Evolutionary conservation across 2,329 filamentous ascomycete genomes (phyloP).

Genomic region (Ceratocystis eucalypticola): DNA sequence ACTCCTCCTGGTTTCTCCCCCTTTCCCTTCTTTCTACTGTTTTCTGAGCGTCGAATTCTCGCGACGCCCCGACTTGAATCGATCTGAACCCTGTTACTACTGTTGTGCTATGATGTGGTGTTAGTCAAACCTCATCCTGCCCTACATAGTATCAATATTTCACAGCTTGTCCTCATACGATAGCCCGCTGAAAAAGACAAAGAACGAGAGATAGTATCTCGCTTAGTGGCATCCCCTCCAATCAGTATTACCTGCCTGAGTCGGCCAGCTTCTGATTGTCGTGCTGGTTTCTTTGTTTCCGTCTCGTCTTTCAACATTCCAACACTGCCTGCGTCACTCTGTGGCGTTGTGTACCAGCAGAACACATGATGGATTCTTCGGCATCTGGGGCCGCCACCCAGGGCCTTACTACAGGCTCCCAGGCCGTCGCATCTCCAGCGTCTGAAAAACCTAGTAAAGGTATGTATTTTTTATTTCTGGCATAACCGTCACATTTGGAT

Average conservation of each 20-base stretch:
- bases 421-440: slow-evolving; percentile 5
- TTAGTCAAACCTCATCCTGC: neutral
- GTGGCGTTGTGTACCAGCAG: neutral
- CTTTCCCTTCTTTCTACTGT: neutral
- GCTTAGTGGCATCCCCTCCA: neutral
- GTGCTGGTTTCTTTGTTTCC: neutral
- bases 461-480: slow-evolving; percentile 5
- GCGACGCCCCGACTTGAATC: neutral
- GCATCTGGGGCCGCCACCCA: neutral
- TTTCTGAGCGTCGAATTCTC: neutral
- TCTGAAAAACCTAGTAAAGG: slow-evolving; percentile 18
- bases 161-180: neutral
- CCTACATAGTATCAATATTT: neutral
- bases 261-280: neutral
- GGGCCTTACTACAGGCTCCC: slow-evolving; percentile 11
- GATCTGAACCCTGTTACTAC: neutral
- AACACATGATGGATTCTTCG: neutral
- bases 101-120: slow-evolving; percentile 2
- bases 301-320: neutral
- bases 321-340: neutral
- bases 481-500: neutral
- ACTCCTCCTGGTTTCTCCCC: neutral
- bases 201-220: neutral
- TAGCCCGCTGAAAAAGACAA: neutral
- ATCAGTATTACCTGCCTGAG: neutral